Evolutionary conservation across 768 basidiomycete species (phyloP).

Genomic region (Trametes sanguinea): DNA sequence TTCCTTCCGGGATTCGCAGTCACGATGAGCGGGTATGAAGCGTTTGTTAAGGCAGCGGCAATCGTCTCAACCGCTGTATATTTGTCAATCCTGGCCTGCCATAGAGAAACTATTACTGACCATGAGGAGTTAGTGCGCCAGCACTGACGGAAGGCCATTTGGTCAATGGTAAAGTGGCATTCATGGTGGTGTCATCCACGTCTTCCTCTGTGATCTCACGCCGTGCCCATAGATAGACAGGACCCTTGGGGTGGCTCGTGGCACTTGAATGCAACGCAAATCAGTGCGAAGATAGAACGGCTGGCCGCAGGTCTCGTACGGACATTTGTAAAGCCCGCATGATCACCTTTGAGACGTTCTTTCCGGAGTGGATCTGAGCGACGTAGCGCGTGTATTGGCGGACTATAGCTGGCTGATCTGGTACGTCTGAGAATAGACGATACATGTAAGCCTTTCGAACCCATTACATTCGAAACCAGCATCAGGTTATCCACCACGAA

Average conservation of each 20-base stretch:
- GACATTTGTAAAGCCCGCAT: constrained; percentile 68
- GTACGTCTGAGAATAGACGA: constrained; percentile 47
- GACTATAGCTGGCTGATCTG: constrained; percentile 71
- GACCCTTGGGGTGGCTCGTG: constrained; percentile 69
- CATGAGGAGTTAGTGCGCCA: constrained; percentile 44
- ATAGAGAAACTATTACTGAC: constrained; percentile 26
- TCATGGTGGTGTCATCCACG: constrained; percentile 42
- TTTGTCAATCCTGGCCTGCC: background rate
- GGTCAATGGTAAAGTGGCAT: constrained; percentile 31
- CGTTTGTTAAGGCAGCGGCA: constrained; percentile 47
- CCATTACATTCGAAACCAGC: background rate
- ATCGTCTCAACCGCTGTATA: constrained; percentile 40
- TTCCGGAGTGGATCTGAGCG: constrained; percentile 57
- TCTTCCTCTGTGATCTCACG: constrained; percentile 74
- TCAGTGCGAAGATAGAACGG: background rate
- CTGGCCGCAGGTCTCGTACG: constrained; percentile 12
- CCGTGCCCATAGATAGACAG: constrained; percentile 72
- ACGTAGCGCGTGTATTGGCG: constrained; percentile 76
- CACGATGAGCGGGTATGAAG: constrained; percentile 61
- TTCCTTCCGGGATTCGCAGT: constrained; percentile 66
- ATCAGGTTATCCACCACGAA: constrained; percentile 19
- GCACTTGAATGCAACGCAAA: constrained; percentile 44
- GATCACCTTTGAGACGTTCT: constrained; percentile 51
- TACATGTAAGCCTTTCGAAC: background rate
- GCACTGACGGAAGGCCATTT: constrained; percentile 58